Base-by-base conservation (phyloP, 208 protist genomes). In the Borovskyia barvae region DNA sequence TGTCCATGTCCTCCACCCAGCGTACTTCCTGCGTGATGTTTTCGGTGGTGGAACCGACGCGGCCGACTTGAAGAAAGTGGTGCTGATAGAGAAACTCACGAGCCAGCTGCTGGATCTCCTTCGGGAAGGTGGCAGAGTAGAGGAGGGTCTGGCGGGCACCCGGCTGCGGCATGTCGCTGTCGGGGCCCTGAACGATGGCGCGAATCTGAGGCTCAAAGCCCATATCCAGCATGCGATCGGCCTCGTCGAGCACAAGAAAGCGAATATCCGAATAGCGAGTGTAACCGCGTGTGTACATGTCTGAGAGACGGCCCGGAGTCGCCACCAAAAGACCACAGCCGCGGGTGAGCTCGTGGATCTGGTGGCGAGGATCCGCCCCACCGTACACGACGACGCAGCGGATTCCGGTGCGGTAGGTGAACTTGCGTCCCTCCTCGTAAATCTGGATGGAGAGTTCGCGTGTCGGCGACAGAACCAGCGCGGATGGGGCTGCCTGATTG, bases 151-250 rank as follows among this genome's bases (percentile, higher is more conserved):
- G 98, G 43, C 98, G 88, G 57, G 98, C 85, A 7, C 94, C 94
- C 17, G 97, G 69, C n/a, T 48, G 72, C 5, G 94, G 94, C 97
- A 98, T 98, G 70, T 96, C 95, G 32, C 87, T 87, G 41, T 98
- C 75, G 5, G 88, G 87, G 63, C 96, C 93, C 59, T 98, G 87
- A 9, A 99, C 95, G 72, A 99, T 99, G 60, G 91, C 81, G 47
- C 98, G 95, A 55, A 99, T 99, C 81, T 99, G 97, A 32, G 96
- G 97, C 81, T 99, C 98, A 65, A 99, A 99, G 58, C 98, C 98
- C 97, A 99, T 99, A 77, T 99, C 98, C 37, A 99, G 93, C 98
- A 99, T 99, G 54, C 97, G 95, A 70, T 99, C 98, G 14, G 98
- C 98, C 80, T 99, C 98, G 74, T 99, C 98, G 14, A 99, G 85